These are phyloP conservation scores for Trichodelitschia bisporula DNA, from an alignment of 495 filamentous ascomycete genomes.

Conservation along the genomic window DNA sequence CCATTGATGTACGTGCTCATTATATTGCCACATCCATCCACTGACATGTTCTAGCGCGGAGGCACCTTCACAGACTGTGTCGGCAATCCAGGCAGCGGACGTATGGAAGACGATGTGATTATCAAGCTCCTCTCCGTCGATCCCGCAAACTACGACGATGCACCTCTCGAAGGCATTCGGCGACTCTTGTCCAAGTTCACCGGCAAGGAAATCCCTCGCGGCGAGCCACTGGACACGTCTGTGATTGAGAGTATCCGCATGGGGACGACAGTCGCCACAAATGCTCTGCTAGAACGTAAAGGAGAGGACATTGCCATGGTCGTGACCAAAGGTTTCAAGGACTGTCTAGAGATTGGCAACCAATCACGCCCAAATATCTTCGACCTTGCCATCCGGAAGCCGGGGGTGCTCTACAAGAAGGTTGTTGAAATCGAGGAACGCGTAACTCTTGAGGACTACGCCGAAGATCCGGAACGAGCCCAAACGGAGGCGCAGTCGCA, in stretches of 20 bases:
- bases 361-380: constrained; percentile 22
- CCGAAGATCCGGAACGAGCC: constrained; percentile 45
- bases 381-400: constrained; percentile 21
- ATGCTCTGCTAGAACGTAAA: constrained; percentile 66
- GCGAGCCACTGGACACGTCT: constrained; percentile 59
- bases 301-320: constrained; percentile 79
- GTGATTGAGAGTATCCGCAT: constrained; percentile 37
- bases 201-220: constrained; percentile 48
- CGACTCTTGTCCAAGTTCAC: constrained; percentile 69
- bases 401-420: constrained; percentile 21
- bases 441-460: constrained; percentile 57
- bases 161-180: constrained; percentile 47
- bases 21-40: background rate
- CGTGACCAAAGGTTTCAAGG: constrained; percentile 80
- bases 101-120: constrained; percentile 21
- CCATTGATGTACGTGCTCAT: constrained; percentile 1
- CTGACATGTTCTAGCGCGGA: constrained; percentile 18
- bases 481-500: constrained; percentile 23
- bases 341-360: constrained; percentile 51
- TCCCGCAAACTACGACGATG: constrained; percentile 25
- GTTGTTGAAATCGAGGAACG: constrained; percentile 22
- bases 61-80: constrained; percentile 42
- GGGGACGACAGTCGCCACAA: constrained; percentile 23
- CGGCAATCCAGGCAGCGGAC: constrained; percentile 25
- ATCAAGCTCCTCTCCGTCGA: constrained; percentile 26